Conservation (phyloP, 108 stramenopile species). For the Cyclotella distinguenda region DNA sequence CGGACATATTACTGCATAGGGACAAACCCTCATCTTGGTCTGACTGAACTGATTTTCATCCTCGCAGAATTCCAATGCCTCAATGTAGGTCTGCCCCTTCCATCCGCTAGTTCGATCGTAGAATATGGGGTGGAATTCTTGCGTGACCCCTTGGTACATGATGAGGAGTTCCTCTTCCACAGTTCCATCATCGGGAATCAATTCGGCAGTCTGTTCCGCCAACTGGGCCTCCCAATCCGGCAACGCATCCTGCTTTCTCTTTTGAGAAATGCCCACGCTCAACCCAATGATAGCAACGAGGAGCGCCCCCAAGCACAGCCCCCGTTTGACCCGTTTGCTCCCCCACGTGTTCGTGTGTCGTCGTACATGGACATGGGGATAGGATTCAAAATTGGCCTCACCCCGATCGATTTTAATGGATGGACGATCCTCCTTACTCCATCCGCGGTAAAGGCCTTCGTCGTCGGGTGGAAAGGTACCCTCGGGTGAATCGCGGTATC, state of each 20-base stretch:
- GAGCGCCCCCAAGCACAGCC: background rate
- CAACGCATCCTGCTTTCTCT: slow-evolving; percentile 1
- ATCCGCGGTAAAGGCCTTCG: background rate
- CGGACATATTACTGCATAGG: slow-evolving; percentile 18
- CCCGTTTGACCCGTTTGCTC: slow-evolving; percentile 16
- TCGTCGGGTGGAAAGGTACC: background rate
- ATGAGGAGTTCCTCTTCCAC: too few species aligned
- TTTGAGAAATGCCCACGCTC: slow-evolving; percentile 8
- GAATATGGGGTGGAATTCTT: slow-evolving; percentile 5
- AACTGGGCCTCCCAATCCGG: slow-evolving; percentile 18
- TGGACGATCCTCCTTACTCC: background rate
- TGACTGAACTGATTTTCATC: background rate
- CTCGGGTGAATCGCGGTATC: background rate
- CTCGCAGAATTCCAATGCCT: slow-evolving; percentile 12
- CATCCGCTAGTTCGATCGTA: slow-evolving; percentile 2
- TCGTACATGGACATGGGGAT: background rate
- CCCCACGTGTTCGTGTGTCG: background rate
- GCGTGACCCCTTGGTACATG: background rate
- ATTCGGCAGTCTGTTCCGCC: background rate
- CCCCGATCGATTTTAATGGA: slow-evolving; percentile 3
- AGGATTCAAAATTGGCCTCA: background rate
- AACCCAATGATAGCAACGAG: background rate
- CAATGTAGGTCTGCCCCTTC: slow-evolving; percentile 10
- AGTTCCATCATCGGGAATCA: background rate
- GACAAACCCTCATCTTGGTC: slow-evolving; percentile 1